Evolutionary conservation across 352 stramenopile species (phyloP), one percentile per base, ranked within the genome.

Genomic region (Pythium aquatile): DNA sequence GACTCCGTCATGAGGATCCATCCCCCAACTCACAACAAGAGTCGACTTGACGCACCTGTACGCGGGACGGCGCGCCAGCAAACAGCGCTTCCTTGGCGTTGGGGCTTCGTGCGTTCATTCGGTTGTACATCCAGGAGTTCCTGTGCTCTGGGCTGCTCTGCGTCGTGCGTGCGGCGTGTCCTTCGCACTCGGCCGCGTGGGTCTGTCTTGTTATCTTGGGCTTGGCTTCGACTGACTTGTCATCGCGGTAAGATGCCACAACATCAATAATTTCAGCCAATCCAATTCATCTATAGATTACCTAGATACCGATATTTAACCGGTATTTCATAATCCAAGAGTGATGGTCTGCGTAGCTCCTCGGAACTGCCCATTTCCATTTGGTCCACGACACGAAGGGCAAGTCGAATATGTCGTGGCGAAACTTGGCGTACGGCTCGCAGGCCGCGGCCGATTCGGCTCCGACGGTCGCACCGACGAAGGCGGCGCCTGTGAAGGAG

Each of bases 381-480:
- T n/a, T 47, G 14, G 39, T 24, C 39, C 39, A 47, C 20, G 39
- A 24, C 39, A 24, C 17, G 14, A 24, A 16, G 37, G 17, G 5
- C 9, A 13, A 47, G 39, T 3, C 17, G 14, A 59, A 68, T 20
- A 86, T 83, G 76, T 78, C 72, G 78, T 93, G 84, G 84, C 73
- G 81, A 0, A 91, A 93, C 77, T 82, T 93, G 65, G 84, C 84
- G 48, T 93, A 93, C 66, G 84, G 84, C 52, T 93, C 84, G 53
- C 81, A 93, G 70, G 77, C 88, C 48, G 84, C 61, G 55, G 80
- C 84, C 47, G 84, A 90, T 9, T 77, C 81, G 13, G 84, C 77
- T 44, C 81, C 84, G n/a, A 74, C 81, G 52, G 74, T 93, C 44
- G 76, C 58, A 9, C 84, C 84, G 17, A 81, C 72, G 29, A 87